These are phyloP conservation scores for Leptographium flavum DNA, from an alignment of 2,329 filamentous ascomycete genomes.

Conservation along the genomic window DNA sequence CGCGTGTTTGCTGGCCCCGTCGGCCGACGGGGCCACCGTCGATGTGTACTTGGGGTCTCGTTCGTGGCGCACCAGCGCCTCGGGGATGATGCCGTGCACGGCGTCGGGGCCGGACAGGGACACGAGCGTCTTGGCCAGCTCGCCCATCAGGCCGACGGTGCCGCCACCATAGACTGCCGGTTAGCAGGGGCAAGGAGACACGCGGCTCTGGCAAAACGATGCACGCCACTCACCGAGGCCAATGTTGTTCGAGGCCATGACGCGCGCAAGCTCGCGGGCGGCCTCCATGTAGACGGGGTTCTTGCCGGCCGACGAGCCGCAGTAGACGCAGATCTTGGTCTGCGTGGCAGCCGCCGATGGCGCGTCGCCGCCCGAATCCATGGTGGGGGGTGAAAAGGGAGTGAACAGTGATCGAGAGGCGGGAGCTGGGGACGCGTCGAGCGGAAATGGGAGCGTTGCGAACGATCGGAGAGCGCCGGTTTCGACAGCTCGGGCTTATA, in stretches of 20 bases:
- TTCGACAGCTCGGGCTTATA: no score
- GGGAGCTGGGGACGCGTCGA: no score
- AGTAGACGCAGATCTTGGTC: slow-evolving; percentile 84
- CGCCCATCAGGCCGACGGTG: slow-evolving; percentile 90
- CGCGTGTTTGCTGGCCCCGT: not conserved
- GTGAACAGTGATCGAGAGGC: no score
- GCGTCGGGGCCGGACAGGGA: slow-evolving; percentile 63
- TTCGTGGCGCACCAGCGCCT: slow-evolving; percentile 69
- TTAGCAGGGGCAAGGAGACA: not conserved
- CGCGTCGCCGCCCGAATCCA: slow-evolving; percentile 10
- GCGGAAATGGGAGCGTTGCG: no score
- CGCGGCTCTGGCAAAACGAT: not conserved
- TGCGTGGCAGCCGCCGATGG: slow-evolving; percentile 20
- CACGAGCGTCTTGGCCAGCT: slow-evolving; percentile 76
- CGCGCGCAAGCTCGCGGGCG: slow-evolving; percentile 58
- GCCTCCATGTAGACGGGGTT: slow-evolving; percentile 63
- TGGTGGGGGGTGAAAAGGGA: slow-evolving; percentile 14
- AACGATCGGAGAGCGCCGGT: no score
- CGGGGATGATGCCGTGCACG: slow-evolving; percentile 90
- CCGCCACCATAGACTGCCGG: slow-evolving; percentile 80
- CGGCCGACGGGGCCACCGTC: slow-evolving; percentile 15
- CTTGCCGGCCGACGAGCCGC: slow-evolving; percentile 64
- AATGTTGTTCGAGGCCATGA: slow-evolving; percentile 65
- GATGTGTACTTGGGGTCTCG: slow-evolving; percentile 42
- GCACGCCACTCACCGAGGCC: slow-evolving; percentile 51